Evolutionary conservation across 2,329 filamentous ascomycete species (phyloP).

Genomic region (Aureobasidium subglaciale): DNA sequence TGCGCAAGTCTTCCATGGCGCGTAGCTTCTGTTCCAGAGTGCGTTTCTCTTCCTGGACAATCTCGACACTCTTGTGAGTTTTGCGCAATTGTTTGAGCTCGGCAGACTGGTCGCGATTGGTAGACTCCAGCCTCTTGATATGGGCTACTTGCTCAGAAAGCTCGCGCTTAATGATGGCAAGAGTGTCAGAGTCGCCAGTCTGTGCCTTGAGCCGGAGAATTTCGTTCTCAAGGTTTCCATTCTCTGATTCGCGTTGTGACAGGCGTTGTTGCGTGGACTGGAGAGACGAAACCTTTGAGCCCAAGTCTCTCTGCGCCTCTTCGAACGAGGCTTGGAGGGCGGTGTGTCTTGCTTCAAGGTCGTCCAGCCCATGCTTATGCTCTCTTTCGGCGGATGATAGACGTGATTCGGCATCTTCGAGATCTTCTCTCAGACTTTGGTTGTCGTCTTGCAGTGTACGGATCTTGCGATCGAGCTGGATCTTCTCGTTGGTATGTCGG

Average conservation of each 20-base stretch:
- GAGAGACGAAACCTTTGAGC: conserved; percentile 49
- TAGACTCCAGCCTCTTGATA: conserved; percentile 73
- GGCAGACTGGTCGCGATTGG: conserved; percentile 68
- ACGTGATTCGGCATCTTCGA: conserved; percentile 73
- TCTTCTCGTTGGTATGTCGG: conserved; percentile 48
- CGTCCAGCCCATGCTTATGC: conserved; percentile 49
- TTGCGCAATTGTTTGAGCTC: conserved; percentile 80
- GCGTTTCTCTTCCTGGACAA: conserved; percentile 93
- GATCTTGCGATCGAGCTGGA: conserved; percentile 48
- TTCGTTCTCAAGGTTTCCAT: conserved; percentile 72
- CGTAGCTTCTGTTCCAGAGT: conserved; percentile 70
- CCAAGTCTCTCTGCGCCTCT: conserved; percentile 54
- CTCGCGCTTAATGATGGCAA: conserved; percentile 79
- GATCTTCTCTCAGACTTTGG: conserved; percentile 68
- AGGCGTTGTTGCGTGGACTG: conserved; percentile 60
- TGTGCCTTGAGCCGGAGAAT: conserved; percentile 78
- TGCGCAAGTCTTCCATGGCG: conserved; percentile 64
- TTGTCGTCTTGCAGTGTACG: conserved; percentile 59
- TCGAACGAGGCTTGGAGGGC: conserved; percentile 48
- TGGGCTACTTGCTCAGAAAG: conserved; percentile 88
- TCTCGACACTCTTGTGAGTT: conserved; percentile 76
- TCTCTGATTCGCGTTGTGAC: conserved; percentile 60
- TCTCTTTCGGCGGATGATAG: conserved; percentile 64
- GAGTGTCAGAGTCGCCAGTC: conserved; percentile 76
- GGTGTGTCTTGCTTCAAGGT: conserved; percentile 54